Percentiles rank a stretch among this genome's conserved stretches.
Evolutionary conservation across 73 alveolate species (phyloP).

Genomic region (Stentor coeruleus): DNA sequence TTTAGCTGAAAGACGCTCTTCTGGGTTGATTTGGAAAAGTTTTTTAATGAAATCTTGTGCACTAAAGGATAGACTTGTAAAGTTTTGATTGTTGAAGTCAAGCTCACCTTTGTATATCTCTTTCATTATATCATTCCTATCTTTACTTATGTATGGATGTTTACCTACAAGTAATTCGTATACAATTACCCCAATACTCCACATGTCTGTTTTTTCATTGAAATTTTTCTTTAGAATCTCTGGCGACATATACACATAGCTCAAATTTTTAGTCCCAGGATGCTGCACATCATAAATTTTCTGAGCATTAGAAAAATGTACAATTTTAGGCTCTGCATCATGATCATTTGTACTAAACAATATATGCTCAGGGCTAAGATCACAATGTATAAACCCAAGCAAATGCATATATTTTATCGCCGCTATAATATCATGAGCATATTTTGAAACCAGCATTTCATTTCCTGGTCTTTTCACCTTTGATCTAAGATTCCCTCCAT

Average conservation of each 20-base stretch:
- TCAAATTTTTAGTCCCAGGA: background rate
- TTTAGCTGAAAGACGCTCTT: conserved; percentile 22
- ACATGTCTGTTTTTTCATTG: conserved; percentile 55
- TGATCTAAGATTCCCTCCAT: background rate
- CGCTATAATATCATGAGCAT: background rate
- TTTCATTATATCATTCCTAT: conserved; percentile 35
- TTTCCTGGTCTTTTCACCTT: background rate
- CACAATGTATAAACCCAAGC: background rate
- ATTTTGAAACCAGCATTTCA: background rate
- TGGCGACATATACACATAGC: conserved; percentile 71
- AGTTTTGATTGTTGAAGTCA: conserved; percentile 5
- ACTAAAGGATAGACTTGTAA: background rate
- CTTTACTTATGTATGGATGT: conserved; percentile 73
- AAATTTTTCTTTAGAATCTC: conserved; percentile 58
- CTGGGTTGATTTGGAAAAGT: conserved; percentile 23
- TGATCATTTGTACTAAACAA: background rate
- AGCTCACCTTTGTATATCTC: conserved; percentile 61
- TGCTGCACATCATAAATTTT: background rate
- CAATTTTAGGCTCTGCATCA: background rate
- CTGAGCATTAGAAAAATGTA: background rate
- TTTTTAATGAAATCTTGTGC: conserved; percentile 26
- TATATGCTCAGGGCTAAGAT: background rate
- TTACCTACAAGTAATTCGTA: conserved; percentile 81
- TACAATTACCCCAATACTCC: conserved; percentile 58
- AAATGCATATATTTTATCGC: background rate